Conservation (phyloP, 495 filamentous ascomycete species). For the Mytilinidion resinicola region DNA sequence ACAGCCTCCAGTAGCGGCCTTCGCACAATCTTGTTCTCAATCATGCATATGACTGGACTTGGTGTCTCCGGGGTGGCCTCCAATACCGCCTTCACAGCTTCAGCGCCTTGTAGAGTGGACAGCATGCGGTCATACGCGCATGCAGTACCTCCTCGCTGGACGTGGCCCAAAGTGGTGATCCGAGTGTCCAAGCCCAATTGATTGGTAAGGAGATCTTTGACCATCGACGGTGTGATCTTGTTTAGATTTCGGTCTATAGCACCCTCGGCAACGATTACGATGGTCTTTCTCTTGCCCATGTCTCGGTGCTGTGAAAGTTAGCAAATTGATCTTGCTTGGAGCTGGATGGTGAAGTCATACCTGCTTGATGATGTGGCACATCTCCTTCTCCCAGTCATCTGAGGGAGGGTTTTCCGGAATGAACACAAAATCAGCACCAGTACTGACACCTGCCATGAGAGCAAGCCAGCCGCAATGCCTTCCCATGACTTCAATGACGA, state of each 20-base stretch:
- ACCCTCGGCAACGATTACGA: slow-evolving; percentile 95
- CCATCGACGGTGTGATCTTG: slow-evolving; percentile 69
- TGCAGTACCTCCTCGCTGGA: slow-evolving; percentile 86
- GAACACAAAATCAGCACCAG: slow-evolving; percentile 94
- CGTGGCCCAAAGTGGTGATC: slow-evolving; percentile 92
- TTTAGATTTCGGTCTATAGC: slow-evolving; percentile 80
- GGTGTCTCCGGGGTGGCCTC: slow-evolving; percentile 81
- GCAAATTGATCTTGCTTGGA: slow-evolving; percentile 4
- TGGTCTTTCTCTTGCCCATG: slow-evolving; percentile 91
- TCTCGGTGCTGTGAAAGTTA: slow-evolving; percentile 67
- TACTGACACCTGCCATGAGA: slow-evolving; percentile 91
- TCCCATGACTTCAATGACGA: slow-evolving; percentile 99
- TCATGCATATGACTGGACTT: slow-evolving; percentile 91
- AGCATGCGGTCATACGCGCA: slow-evolving; percentile 94
- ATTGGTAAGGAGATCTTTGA: slow-evolving; percentile 82
- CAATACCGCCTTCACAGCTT: slow-evolving; percentile 93
- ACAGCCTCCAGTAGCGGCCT: slow-evolving; percentile 88
- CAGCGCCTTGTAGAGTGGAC: slow-evolving; percentile 87
- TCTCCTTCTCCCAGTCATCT: slow-evolving; percentile 82
- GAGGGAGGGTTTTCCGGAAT: slow-evolving; percentile 90
- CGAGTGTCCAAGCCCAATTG: slow-evolving; percentile 80
- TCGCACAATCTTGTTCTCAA: slow-evolving; percentile 94
- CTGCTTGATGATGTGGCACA: slow-evolving; percentile 74
- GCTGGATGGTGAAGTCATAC: slow-evolving; percentile 42
- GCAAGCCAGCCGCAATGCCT: slow-evolving; percentile 97